A percentile compares a stretch with the other conserved stretches of the same genome.
phyloP scores from a whole-genome alignment of 371 early-diverging fungal species.

The Mortierella polycephala region DNA sequence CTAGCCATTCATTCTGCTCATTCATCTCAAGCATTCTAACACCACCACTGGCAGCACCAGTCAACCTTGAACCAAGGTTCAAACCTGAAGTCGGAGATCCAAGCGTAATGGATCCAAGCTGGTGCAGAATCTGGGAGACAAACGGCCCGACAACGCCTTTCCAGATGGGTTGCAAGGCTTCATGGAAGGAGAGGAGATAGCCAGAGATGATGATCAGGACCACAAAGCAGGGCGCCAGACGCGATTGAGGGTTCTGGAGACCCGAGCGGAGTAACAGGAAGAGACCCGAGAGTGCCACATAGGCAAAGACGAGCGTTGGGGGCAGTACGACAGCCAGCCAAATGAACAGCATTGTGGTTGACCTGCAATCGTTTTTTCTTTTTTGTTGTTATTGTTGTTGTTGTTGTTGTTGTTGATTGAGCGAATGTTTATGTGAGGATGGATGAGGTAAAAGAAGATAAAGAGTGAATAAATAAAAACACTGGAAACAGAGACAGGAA shows the following conservation, averaged over 20 bases:
- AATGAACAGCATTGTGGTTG: constrained; percentile 30
- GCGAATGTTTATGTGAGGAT: too few relatives aligned
- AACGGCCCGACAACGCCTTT: constrained; percentile 32
- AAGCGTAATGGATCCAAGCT: constrained; percentile 32
- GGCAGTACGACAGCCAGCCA: constrained; percentile 47
- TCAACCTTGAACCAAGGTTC: too few relatives aligned
- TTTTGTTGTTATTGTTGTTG: constrained; percentile 7
- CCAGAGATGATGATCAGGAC: constrained; percentile 37
- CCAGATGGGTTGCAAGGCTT: constrained; percentile 45
- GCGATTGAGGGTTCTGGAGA: constrained; percentile 43
- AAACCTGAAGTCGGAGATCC: not conserved
- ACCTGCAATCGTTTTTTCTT: not conserved
- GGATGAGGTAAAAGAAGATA: too few relatives aligned
- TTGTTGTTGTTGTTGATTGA: too few relatives aligned
- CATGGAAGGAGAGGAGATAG: constrained; percentile 46
- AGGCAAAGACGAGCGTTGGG: constrained; percentile 46
- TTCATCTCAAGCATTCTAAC: not conserved
- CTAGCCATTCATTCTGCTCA: constrained; percentile 32
- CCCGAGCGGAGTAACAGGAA: constrained; percentile 40
- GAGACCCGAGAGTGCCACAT: constrained; percentile 48
- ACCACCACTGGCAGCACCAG: too few relatives aligned
- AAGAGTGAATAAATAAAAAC: too few relatives aligned
- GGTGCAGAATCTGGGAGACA: constrained; percentile 36
- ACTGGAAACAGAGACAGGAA: too few relatives aligned
- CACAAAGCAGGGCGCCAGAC: constrained; percentile 25